Percentiles rank a stretch among this genome's conserved stretches.
phyloP scores from a whole-genome alignment of 495 filamentous ascomycete genomes.

The Penicillium malachiteum region DNA sequence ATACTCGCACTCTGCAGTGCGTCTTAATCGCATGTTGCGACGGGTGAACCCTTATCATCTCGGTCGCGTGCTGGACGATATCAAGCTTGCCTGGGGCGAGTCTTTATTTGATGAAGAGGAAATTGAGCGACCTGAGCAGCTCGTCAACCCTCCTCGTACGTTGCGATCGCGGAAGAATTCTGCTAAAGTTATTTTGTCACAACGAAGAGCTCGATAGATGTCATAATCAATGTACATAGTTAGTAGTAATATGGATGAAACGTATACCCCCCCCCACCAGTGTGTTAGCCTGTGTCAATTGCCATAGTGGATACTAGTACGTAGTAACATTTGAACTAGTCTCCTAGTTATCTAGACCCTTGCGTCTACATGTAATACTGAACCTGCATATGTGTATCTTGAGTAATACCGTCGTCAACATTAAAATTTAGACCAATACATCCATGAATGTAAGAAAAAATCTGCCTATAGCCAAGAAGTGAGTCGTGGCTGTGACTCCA shows the following conservation, averaged over 20 bases:
- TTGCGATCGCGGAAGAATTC: constrained; percentile 1
- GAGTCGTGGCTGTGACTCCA: not conserved
- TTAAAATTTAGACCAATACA: not conserved
- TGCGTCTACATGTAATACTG: too few relatives aligned
- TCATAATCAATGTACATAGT: not conserved
- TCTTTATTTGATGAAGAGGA: constrained; percentile 27
- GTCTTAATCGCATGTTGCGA: constrained; percentile 38
- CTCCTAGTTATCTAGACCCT: too few relatives aligned
- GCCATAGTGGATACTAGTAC: too few relatives aligned
- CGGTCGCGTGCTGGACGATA: constrained; percentile 30
- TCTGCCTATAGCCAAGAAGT: not conserved
- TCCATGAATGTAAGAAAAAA: too few relatives aligned
- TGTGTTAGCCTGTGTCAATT: too few relatives aligned
- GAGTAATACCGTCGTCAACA: not conserved
- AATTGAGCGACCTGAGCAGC: constrained; percentile 1
- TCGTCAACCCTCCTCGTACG: constrained; percentile 29
- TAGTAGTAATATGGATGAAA: too few relatives aligned
- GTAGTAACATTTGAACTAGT: too few relatives aligned
- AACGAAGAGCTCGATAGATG: not conserved
- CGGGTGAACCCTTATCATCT: constrained; percentile 33
- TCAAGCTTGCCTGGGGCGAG: constrained; percentile 37
- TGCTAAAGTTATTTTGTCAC: constrained; percentile 1
- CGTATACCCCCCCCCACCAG: too few relatives aligned
- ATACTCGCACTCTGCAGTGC: constrained; percentile 25
- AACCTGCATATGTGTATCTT: too few relatives aligned